Conservation (phyloP, 164 flowering plant species). For the Kingdonia uniflora region DNA sequence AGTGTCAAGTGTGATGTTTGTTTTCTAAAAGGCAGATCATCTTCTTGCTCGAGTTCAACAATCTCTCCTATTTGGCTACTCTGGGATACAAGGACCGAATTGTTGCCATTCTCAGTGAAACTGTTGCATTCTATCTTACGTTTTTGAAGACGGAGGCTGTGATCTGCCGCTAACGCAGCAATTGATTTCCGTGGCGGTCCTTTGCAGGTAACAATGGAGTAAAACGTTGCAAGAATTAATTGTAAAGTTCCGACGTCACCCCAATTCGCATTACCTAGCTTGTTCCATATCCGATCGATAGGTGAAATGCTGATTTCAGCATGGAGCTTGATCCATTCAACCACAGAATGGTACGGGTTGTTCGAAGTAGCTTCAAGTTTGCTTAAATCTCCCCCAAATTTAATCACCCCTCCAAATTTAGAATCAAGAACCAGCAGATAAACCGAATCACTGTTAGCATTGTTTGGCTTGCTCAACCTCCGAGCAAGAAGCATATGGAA, state of each 20-base stretch:
- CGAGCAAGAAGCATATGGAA: constrained; percentile 50
- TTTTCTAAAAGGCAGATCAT: constrained; percentile 22
- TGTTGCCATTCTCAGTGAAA: constrained; percentile 22
- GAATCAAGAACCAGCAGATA: constrained; percentile 50
- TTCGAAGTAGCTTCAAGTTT: constrained; percentile 41
- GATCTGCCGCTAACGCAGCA: constrained; percentile 58
- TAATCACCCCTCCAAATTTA: constrained; percentile 62
- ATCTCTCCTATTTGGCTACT: constrained; percentile 36
- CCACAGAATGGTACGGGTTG: constrained; percentile 45
- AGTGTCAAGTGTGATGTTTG: constrained; percentile 32
- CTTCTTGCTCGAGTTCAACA: constrained; percentile 44
- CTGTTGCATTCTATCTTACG: constrained; percentile 48
- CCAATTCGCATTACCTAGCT: constrained; percentile 85
- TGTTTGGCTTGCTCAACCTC: constrained; percentile 32
- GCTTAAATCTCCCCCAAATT: constrained; percentile 55
- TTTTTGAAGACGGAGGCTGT: constrained; percentile 63
- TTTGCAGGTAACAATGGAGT: constrained; percentile 53
- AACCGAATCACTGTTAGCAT: constrained; percentile 25
- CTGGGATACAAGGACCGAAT: constrained; percentile 18
- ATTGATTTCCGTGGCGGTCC: constrained; percentile 67
- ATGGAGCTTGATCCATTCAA: constrained; percentile 54
- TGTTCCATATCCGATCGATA: constrained; percentile 70
- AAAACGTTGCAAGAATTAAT: constrained; percentile 56
- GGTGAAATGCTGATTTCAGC: constrained; percentile 52
- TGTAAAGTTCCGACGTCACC: constrained; percentile 71